These are phyloP conservation scores for Parsonsia alboflavescens DNA, from an alignment of 257 asterid genomes.

Conservation along the genomic window DNA sequence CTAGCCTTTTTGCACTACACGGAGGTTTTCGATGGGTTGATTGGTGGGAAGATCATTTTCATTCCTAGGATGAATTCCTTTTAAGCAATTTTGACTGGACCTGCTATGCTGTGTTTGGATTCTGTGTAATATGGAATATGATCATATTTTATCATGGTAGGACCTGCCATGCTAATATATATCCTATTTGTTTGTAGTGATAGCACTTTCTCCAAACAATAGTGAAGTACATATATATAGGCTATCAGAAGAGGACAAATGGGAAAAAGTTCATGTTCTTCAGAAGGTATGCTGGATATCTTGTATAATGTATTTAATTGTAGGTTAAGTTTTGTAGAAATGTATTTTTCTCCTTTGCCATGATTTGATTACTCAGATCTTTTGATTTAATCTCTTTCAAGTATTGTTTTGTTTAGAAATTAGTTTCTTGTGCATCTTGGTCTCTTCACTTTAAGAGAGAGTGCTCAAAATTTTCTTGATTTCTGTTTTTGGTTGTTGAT, in stretches of 20 bases:
- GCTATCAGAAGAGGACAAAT: slow-evolving; percentile 66
- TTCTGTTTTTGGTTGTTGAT: not conserved
- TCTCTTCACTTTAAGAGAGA: not conserved
- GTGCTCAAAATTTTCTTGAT: not conserved
- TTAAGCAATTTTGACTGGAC: not conserved
- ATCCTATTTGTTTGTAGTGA: slow-evolving; percentile 45
- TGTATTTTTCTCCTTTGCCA: not conserved
- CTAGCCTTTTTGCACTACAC: not conserved
- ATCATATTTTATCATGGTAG: not conserved
- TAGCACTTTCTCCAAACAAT: slow-evolving; percentile 88
- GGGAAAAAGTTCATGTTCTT: slow-evolving; percentile 97
- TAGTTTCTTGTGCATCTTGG: not conserved
- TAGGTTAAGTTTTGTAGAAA: not conserved
- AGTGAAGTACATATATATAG: slow-evolving; percentile 81
- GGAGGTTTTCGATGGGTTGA: not conserved
- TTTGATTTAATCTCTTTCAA: not conserved
- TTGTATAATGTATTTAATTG: slow-evolving; percentile 1
- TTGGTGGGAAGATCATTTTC: not conserved
- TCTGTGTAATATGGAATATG: not conserved
- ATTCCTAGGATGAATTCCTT: not conserved
- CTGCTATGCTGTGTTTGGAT: not conserved
- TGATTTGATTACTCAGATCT: not conserved
- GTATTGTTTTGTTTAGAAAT: not conserved
- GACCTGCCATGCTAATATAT: slow-evolving; percentile 8
- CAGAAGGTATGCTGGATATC: slow-evolving; percentile 55